Evolutionary conservation across 2,329 filamentous ascomycete genomes (phyloP).

Genomic region (Claviceps purpurea): DNA sequence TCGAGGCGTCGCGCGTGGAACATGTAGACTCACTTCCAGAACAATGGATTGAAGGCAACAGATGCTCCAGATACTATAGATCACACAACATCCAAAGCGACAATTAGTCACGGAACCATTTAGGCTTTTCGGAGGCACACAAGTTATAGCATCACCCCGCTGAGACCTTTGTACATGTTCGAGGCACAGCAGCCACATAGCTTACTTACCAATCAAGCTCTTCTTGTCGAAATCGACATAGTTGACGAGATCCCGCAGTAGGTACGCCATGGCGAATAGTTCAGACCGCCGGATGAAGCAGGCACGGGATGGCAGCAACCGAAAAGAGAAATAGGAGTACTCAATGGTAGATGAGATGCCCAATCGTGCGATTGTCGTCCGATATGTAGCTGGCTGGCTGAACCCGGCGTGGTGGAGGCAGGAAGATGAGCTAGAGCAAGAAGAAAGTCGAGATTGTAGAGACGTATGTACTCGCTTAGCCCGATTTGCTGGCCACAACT

Average conservation of each 20-base stretch:
- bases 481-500: too few relatives aligned
- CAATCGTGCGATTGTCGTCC: neutral
- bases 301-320: neutral
- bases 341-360: neutral
- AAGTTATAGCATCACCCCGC: neutral
- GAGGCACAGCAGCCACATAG: neutral
- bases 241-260: conserved; percentile 36
- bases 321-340: neutral
- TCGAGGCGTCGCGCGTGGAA: neutral
- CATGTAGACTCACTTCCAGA: conserved; percentile 76
- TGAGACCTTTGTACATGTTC: neutral
- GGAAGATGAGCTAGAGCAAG: too few relatives aligned
- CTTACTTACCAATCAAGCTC: conserved; percentile 49
- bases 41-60: conserved; percentile 94
- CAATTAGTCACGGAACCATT: conserved; percentile 2
- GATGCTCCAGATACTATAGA: conserved; percentile 59
- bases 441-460: too few relatives aligned
- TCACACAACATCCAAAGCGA: neutral
- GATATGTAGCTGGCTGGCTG: neutral
- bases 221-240: conserved; percentile 55
- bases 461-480: too few relatives aligned
- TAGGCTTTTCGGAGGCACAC: neutral
- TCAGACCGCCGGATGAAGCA: neutral
- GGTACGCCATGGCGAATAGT: conserved; percentile 24
- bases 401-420: too few relatives aligned